phyloP scores from a whole-genome alignment of 108 stramenopile species.

The Nannochloropsis oceanica region DNA sequence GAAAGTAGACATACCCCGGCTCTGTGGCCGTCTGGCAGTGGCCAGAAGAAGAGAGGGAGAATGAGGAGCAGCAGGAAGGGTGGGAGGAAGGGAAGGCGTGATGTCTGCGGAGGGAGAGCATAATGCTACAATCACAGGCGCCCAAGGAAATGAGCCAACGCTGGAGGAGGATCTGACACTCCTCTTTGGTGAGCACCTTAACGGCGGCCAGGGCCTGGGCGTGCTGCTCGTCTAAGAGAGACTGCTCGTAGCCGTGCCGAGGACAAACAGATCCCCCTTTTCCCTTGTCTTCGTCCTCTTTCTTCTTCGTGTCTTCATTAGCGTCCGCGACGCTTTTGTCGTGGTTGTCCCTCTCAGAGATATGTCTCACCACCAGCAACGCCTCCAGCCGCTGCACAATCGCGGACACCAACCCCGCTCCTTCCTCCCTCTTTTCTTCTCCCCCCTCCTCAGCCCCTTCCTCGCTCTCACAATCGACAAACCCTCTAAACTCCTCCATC shows the following conservation, averaged over 20 bases:
- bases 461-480: neutral
- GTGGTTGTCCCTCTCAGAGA: too few relatives aligned
- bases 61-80: neutral
- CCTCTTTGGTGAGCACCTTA: neutral
- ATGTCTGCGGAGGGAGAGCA: neutral
- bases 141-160: neutral
- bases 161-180: neutral
- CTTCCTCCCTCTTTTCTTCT: neutral
- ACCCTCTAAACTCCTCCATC: neutral
- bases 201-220: neutral
- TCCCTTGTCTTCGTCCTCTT: neutral
- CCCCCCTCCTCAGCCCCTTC: neutral
- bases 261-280: neutral
- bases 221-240: neutral
- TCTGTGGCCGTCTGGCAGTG: neutral
- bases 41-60: neutral
- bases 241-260: neutral
- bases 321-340: too few relatives aligned
- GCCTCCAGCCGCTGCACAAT: neutral
- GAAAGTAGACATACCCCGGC: neutral
- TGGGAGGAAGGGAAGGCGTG: neutral
- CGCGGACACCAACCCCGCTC: neutral
- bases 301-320: too few relatives aligned
- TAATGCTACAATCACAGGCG: neutral
- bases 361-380: neutral